These are phyloP conservation scores for Taiozyma onychis DNA, from an alignment of 1,139 yeast genomes.

Conservation along the genomic window DNA sequence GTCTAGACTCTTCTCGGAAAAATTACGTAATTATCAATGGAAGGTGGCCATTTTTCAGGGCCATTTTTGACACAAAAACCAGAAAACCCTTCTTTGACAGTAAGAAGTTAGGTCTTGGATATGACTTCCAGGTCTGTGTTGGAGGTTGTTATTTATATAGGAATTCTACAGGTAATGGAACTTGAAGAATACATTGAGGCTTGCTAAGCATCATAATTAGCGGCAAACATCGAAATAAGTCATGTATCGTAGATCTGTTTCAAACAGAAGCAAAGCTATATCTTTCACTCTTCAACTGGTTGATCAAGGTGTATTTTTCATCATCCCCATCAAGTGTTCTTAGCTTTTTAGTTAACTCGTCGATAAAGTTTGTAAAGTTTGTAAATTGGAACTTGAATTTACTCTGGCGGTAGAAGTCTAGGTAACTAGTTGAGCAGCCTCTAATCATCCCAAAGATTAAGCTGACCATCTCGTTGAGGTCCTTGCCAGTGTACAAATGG, in stretches of 20 bases:
- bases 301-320: not conserved
- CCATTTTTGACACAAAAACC: too few species aligned
- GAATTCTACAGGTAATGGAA: too few species aligned
- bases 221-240: too few species aligned
- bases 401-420: slow-evolving; percentile 19
- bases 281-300: not conserved
- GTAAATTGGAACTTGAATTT: slow-evolving; percentile 14
- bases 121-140: too few species aligned
- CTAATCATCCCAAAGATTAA: slow-evolving; percentile 15
- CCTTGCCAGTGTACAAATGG: slow-evolving; percentile 1
- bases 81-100: too few species aligned
- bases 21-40: not conserved
- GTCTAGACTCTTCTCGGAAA: not conserved
- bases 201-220: too few species aligned
- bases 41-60: too few species aligned
- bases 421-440: slow-evolving; percentile 19
- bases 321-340: not conserved
- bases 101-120: too few species aligned
- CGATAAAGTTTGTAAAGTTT: slow-evolving; percentile 19
- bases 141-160: too few species aligned
- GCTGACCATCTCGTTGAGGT: slow-evolving; percentile 11
- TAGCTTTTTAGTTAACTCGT: slow-evolving; percentile 12
- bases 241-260: too few species aligned
- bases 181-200: too few species aligned
- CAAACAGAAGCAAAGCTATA: not conserved